Evolutionary conservation across 1,139 yeast species (phyloP), one percentile per base, ranked within the genome.

Genomic region (Saccharomycopsis hybrid): DNA sequence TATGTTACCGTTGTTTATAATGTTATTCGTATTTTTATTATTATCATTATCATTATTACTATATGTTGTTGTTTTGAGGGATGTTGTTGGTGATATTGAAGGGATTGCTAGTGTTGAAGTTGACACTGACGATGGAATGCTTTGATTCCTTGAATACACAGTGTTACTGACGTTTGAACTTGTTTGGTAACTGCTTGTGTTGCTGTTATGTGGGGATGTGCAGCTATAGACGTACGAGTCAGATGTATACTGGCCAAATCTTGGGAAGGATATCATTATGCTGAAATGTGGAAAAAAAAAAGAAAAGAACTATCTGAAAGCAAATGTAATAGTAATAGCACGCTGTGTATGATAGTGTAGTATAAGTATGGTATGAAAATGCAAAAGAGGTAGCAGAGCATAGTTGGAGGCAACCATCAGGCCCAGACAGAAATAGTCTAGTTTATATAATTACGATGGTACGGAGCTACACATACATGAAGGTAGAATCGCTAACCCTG

Each of bases 231-330:
- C n/a, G 24, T 37, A 44, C 8, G 50, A 36, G 27, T 31, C 38
- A n/a, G 43, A 46, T n/a, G 51, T 48, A 39, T 48, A 48, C 13
- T 48, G 51, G 25, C 51, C 51, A 45, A 44, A 48, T 30, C 41
- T 27, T 24, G 51, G 51, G 33, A 48, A 48, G 24, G 51, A 48
- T n/a, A 48, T 48, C 51, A 48, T 43, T 30, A 27, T 32, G 35
- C 8, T 32, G 11, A 11, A 32, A 32, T 32, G 35, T 32, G 35
- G 35, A 32, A 11, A 11, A 8, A 18, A 18, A 18, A 18, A 18
- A 18, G 18, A 18, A 18, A 18, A 18, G 18, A 18, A 18, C 18
- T 18, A 18, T 18, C 18, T 18, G 18, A 18, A 18, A 18, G 18
- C 18, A 18, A 18, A 18, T 18, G 18, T 18, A 18, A 18, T 18